A percentile compares a stretch with the other conserved stretches of the same genome.
Evolutionary conservation across 805 yeast genomes (phyloP).

Genomic region (Ogataea parapolymorpha): DNA sequence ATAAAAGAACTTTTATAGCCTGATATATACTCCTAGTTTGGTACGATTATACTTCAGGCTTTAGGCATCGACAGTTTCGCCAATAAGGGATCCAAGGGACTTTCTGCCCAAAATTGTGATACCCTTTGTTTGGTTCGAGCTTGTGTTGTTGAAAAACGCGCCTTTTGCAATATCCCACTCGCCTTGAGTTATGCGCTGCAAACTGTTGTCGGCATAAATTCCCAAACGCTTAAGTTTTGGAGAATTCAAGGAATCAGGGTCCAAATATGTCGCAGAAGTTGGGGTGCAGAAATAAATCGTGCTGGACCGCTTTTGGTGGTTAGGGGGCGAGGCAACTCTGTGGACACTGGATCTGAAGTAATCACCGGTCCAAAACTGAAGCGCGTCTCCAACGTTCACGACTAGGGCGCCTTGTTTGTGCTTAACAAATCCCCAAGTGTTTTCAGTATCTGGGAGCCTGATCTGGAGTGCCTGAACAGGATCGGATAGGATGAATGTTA

Average conservation of each 20-base stretch:
- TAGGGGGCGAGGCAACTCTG: constrained; percentile 46
- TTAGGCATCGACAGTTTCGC: neutral
- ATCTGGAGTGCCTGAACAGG: constrained; percentile 41
- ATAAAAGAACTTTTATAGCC: too few species aligned
- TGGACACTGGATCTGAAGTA: constrained; percentile 46
- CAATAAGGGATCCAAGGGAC: neutral
- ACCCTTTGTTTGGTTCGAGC: neutral
- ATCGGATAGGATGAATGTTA: constrained; percentile 40
- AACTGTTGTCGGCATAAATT: neutral
- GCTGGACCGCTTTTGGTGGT: constrained; percentile 32
- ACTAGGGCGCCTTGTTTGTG: constrained; percentile 38
- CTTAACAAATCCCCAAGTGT: constrained; percentile 39
- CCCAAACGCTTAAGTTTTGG: neutral
- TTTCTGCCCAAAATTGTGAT: neutral
- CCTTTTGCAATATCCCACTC: neutral
- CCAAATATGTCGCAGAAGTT: neutral
- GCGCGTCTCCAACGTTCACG: constrained; percentile 41
- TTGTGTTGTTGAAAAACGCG: neutral
- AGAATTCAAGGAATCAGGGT: neutral
- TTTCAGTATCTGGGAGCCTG: constrained; percentile 33
- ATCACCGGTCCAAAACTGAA: constrained; percentile 43
- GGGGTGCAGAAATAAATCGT: neutral
- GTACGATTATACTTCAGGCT: too few species aligned
- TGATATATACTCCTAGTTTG: too few species aligned
- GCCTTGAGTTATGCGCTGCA: neutral